Evolutionary conservation across 1,139 yeast species (phyloP).

Genomic region (Casaregolazyma suthepensis): DNA sequence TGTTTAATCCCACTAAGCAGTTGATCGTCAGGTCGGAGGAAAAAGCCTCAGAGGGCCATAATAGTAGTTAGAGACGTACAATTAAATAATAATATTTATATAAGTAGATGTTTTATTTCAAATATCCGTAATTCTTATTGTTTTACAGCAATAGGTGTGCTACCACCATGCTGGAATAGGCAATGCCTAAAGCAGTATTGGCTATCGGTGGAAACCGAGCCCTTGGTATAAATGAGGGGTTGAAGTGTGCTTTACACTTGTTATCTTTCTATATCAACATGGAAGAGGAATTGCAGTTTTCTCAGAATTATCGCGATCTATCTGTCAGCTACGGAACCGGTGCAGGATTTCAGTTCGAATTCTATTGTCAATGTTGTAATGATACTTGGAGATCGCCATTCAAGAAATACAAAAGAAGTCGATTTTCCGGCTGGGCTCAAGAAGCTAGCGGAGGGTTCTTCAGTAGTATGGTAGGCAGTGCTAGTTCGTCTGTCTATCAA

Average conservation of each 20-base stretch:
- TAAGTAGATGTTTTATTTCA: too few species aligned
- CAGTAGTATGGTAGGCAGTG: neutral
- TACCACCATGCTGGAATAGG: neutral
- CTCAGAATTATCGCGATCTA: slow-evolving; percentile 1
- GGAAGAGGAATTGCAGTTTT: neutral
- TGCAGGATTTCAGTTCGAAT: slow-evolving; percentile 4
- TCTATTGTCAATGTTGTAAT: slow-evolving; percentile 1
- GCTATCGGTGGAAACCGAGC: neutral
- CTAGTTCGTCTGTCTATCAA: neutral
- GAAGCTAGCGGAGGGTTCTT: slow-evolving; percentile 1
- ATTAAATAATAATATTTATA: too few species aligned
- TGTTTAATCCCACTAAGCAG: too few species aligned
- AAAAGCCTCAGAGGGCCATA: too few species aligned
- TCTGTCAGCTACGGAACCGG: neutral
- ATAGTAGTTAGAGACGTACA: too few species aligned
- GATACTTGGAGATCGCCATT: slow-evolving; percentile 4
- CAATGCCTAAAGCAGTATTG: neutral
- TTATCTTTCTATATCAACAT: neutral
- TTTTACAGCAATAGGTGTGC: too few species aligned
- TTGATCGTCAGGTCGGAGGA: too few species aligned
- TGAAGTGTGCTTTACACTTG: neutral
- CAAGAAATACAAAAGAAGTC: slow-evolving; percentile 1
- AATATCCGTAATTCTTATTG: too few species aligned
- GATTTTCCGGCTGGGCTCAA: neutral
- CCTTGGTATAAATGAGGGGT: neutral